These are phyloP conservation scores for Boletellus ananiceps DNA, from an alignment of 768 basidiomycete species.

Conservation along the genomic window DNA sequence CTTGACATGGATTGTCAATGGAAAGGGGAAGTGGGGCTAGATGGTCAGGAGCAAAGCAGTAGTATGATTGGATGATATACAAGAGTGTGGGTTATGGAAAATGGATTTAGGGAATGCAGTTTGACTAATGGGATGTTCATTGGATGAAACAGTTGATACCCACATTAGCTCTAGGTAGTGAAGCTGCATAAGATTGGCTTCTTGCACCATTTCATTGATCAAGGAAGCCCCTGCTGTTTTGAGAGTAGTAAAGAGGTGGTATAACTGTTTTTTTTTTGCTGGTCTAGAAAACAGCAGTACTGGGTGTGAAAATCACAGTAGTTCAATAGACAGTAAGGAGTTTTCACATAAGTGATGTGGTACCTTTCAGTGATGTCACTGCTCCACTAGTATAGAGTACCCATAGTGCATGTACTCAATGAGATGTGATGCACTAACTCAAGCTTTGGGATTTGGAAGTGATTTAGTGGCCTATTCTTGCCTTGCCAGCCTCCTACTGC, in stretches of 20 bases:
- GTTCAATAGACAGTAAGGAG: background rate
- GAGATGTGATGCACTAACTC: constrained; percentile 18
- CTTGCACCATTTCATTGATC: background rate
- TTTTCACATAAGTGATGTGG: constrained; percentile 9
- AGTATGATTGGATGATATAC: no score
- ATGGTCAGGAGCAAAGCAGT: constrained; percentile 1
- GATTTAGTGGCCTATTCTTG: constrained; percentile 3
- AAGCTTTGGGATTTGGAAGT: constrained; percentile 18
- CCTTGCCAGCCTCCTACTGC: background rate
- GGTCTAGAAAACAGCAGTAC: constrained; percentile 6
- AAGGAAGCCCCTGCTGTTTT: background rate
- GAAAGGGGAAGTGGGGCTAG: constrained; percentile 1
- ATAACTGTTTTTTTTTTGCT: constrained; percentile 6
- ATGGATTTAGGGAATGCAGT: no score
- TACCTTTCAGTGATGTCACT: constrained; percentile 11
- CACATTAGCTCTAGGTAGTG: no score
- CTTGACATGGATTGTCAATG: background rate
- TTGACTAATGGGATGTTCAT: no score
- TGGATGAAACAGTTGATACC: no score
- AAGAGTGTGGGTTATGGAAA: no score
- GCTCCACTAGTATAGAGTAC: constrained; percentile 19
- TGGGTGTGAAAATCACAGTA: constrained; percentile 1
- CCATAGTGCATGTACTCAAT: constrained; percentile 25
- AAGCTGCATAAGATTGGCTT: background rate
- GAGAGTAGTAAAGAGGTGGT: constrained; percentile 1